Conservation (phyloP, 441 rosid genomes). For the Adansonia rubrostipa region DNA sequence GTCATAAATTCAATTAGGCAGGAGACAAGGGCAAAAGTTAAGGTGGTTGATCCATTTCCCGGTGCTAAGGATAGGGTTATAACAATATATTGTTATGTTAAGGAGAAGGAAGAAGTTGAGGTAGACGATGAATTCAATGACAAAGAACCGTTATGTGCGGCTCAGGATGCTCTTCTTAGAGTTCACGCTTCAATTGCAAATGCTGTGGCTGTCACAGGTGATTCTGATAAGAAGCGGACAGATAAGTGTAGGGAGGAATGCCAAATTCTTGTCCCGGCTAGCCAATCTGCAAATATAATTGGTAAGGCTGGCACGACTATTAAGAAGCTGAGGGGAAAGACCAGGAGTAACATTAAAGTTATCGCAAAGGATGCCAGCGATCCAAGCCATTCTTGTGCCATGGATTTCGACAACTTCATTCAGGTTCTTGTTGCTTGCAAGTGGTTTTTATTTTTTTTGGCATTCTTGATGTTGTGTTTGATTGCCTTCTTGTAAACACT, state of each 20-base stretch:
- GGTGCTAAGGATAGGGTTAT: conserved; percentile 77
- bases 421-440: conserved; percentile 50
- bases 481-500: neutral
- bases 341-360: conserved; percentile 67
- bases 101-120: conserved; percentile 70
- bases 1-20: conserved; percentile 82
- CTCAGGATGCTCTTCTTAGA: conserved; percentile 91
- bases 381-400: conserved; percentile 87
- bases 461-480: neutral
- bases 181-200: conserved; percentile 71
- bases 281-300: conserved; percentile 90
- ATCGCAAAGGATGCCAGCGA: conserved; percentile 75
- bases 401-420: conserved; percentile 90
- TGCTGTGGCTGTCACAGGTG: conserved; percentile 49
- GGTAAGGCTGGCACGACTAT: conserved; percentile 87
- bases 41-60: conserved; percentile 87
- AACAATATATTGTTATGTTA: conserved; percentile 68
- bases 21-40: conserved; percentile 86
- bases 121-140: conserved; percentile 61
- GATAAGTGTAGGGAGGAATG: conserved; percentile 73
- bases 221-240: conserved; percentile 54
- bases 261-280: conserved; percentile 80
- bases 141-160: conserved; percentile 65
- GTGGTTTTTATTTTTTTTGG: neutral
- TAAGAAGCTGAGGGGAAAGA: conserved; percentile 79